A percentile compares a stretch with the other conserved stretches of the same genome.
Evolutionary conservation across 352 stramenopile genomes (phyloP).

Genomic region (Halophytophthora polymorphica): DNA sequence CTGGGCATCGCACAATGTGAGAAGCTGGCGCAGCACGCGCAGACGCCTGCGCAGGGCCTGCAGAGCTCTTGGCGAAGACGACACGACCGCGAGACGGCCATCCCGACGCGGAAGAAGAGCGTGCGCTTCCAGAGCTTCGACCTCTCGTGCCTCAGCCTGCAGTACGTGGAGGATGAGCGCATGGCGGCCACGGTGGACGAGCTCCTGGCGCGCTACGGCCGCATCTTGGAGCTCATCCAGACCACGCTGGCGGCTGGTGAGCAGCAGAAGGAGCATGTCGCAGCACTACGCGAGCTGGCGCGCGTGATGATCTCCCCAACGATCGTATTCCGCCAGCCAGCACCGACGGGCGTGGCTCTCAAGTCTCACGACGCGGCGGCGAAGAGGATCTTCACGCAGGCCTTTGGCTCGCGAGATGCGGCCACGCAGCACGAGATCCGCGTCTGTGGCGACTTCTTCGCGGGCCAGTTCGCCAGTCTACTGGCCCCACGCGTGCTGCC

Average conservation of each 20-base stretch:
- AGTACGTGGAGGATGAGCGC: slow-evolving; percentile 50
- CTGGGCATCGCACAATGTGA: slow-evolving; percentile 38
- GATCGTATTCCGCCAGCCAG: slow-evolving; percentile 3
- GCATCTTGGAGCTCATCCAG: slow-evolving; percentile 36
- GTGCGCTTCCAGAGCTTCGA: slow-evolving; percentile 70
- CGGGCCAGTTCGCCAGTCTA: slow-evolving; percentile 44
- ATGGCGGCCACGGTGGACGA: slow-evolving; percentile 40
- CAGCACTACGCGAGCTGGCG: slow-evolving; percentile 17
- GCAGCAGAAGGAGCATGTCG: slow-evolving; percentile 1
- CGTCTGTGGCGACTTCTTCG: slow-evolving; percentile 38
- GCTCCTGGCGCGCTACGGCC: slow-evolving; percentile 37
- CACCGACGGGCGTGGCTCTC: not conserved
- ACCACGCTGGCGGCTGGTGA: slow-evolving; percentile 13
- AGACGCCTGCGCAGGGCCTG: slow-evolving; percentile 10
- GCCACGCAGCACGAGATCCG: slow-evolving; percentile 43
- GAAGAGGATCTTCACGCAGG: slow-evolving; percentile 23
- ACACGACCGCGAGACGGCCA: slow-evolving; percentile 5
- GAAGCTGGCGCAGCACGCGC: slow-evolving; percentile 27
- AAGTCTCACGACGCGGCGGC: not conserved
- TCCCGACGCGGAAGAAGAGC: slow-evolving; percentile 29
- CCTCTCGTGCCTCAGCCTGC: slow-evolving; percentile 55
- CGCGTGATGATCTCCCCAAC: slow-evolving; percentile 17
- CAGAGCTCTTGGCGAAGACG: slow-evolving; percentile 12
- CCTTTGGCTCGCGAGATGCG: slow-evolving; percentile 27
- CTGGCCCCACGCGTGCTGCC: slow-evolving; percentile 2